Evolutionary conservation across 192 early-diverging fungal genomes (phyloP), one percentile per base, ranked within the genome.

Genomic region (Coemansia sp.): DNA sequence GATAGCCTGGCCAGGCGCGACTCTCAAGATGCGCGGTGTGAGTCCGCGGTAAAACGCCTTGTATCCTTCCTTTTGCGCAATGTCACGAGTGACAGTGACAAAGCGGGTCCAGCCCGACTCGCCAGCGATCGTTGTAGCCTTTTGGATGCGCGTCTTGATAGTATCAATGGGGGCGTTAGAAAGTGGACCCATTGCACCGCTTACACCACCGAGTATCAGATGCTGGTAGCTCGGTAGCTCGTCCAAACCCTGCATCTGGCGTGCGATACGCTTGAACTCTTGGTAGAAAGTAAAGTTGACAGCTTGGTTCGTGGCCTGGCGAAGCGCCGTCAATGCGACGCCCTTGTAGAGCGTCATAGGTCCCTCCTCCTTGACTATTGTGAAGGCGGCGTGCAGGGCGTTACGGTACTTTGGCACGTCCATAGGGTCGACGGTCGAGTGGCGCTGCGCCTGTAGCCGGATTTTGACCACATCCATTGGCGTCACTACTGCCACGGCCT

Each of bases 381-480:
- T 93, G 64, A 89, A 95, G 46, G 92, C 93, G 42, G 93, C 92
- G 73, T 97, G 96, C 39, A 90, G 85, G 16, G 95, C 94, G 77
- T 97, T 97, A 59, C 94, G 88, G 85, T 99, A 99, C 87, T 97
- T 97, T 32, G 96, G 95, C 26, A 96, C 83, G 65, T 99, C 97
- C 70, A 96, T 84, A 9, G 97, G 97, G 82, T 99, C 97, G 14
- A 95, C 88, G 87, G 95, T 96, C 35, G 95, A 97, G 73, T 97
- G 95, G 19, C 94, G 86, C 80, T 97, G 95, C 1, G 95, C 94
- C 78, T 99, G 97, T 63, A 99, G 84, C 73, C 97, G 94, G 72
- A 99, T 99, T 86, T 99, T 99, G 85, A 99, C 92, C 28, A 99
- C 94, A 64, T 99, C 97, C 97, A 99, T 97, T 23, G 97, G 97